Percentiles rank a stretch among this genome's conserved stretches.
Evolutionary conservation across 805 yeast species (phyloP).

Genomic region (Millerozyma miso): DNA sequence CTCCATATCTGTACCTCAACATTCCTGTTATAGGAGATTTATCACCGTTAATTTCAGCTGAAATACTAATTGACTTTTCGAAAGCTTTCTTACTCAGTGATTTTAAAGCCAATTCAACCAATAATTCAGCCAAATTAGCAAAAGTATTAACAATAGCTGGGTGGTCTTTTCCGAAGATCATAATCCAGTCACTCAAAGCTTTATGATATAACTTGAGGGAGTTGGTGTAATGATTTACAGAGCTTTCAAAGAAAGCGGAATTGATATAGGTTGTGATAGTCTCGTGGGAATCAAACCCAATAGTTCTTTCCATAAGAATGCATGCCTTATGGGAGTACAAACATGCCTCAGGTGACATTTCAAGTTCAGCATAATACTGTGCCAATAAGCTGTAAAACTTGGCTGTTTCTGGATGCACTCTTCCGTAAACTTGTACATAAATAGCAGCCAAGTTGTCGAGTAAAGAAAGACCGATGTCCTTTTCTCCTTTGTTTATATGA

Average conservation of each 20-base stretch:
- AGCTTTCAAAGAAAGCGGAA: constrained; percentile 67
- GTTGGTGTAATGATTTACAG: constrained; percentile 53
- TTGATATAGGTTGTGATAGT: constrained; percentile 68
- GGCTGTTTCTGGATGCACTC: constrained; percentile 75
- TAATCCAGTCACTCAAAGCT: constrained; percentile 55
- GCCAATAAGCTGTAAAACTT: constrained; percentile 63
- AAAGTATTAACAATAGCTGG: constrained; percentile 66
- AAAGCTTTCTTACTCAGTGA: constrained; percentile 54
- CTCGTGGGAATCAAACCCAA: constrained; percentile 78
- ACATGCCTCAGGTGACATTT: constrained; percentile 55
- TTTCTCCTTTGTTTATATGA: constrained; percentile 37
- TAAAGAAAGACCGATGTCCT: constrained; percentile 56
- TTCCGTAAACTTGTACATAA: constrained; percentile 80
- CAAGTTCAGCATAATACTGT: constrained; percentile 59
- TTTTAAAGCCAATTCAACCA: constrained; percentile 40
- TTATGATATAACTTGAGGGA: constrained; percentile 60
- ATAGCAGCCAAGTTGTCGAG: constrained; percentile 67
- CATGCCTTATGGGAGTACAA: constrained; percentile 64
- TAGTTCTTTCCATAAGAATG: constrained; percentile 70
- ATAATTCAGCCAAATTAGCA: constrained; percentile 55
- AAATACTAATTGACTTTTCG: constrained; percentile 48
- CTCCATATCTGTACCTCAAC: constrained; percentile 56
- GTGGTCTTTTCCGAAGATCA: constrained; percentile 58
- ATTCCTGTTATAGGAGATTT: constrained; percentile 60
- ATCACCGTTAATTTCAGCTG: constrained; percentile 51